Percentiles rank a stretch among this genome's conserved stretches.
Conservation (phyloP, 108 stramenopile species). For the Epithemia pelagica region DNA sequence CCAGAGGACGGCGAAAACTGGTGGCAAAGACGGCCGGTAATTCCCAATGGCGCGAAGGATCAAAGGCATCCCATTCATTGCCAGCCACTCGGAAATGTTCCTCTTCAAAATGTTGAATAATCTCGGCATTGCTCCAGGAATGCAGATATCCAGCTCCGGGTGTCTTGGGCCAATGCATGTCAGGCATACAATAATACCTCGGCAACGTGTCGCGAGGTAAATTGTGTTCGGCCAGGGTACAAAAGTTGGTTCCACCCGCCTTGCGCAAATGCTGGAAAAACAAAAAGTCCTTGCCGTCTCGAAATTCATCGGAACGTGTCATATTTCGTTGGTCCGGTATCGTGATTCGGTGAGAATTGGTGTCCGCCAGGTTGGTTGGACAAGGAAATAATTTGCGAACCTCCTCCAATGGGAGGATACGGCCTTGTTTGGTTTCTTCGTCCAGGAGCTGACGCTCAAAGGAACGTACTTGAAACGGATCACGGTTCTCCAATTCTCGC, state of each 20-base stretch:
- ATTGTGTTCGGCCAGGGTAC: conserved; percentile 63
- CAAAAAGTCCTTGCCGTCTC: conserved; percentile 42
- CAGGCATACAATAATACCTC: conserved; percentile 72
- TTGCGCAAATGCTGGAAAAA: conserved; percentile 82
- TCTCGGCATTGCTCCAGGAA: conserved; percentile 50
- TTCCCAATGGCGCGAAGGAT: conserved; percentile 49
- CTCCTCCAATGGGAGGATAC: conserved; percentile 32
- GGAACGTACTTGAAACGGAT: conserved; percentile 63
- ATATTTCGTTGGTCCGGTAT: conserved; percentile 59
- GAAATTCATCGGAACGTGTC: conserved; percentile 44
- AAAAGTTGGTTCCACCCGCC: conserved; percentile 79
- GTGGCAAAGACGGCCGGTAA: conserved; percentile 74
- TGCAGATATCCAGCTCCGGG: conserved; percentile 62
- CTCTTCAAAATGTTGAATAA: conserved; percentile 32
- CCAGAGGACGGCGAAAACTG: conserved; percentile 68
- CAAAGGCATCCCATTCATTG: conserved; percentile 80
- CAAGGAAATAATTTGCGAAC: conserved; percentile 67
- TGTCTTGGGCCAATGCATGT: conserved; percentile 31
- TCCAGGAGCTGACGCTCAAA: conserved; percentile 49
- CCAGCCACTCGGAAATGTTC: conserved; percentile 53
- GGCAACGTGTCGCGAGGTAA: conserved; percentile 44
- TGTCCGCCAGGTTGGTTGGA: conserved; percentile 13
- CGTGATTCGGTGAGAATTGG: conserved; percentile 42
- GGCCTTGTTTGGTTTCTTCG: conserved; percentile 37
- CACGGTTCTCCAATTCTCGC: conserved; percentile 30